Base-by-base conservation (phyloP, 139 green algal genomes). In the Chlamydomonas sphaeroides region DNA sequence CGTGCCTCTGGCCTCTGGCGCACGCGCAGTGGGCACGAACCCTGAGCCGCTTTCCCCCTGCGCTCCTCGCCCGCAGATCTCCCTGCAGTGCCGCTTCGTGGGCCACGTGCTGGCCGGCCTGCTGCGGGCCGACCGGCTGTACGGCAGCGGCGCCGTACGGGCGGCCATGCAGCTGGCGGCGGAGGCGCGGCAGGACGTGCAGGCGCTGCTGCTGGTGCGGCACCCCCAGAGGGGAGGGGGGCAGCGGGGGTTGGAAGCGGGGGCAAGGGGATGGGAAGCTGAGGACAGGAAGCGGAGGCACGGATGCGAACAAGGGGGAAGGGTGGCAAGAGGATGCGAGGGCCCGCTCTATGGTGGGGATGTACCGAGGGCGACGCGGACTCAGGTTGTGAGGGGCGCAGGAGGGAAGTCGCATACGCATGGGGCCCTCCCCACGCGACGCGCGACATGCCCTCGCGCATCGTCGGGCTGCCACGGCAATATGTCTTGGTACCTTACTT, bases 81-180 rank as follows among this genome's bases (percentile, higher is more conserved):
- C 39, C 39, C 73, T 84, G 78, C 53, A 84, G 45, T 87, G 81
- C 71, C 81, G 81, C 49, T 86, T 83, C 53, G 48, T 82, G 28
- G 63, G 48, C 56, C 65, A 87, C 74, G 62, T 87, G 53, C 65
- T 87, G 51, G 14, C 42, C 7, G 17, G 38, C 28, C 61, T 87
- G 32, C 65, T 79, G 45, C 36, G 67, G 14, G 73, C 82, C 14
- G 82, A 87, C 73, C 51, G 66, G 39, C 75, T 87, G 65, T 87
- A 84, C 65, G 35, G 30, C 42, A 30, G 45, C 36, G 76, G 76
- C 36, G 82, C 82, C 35, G 82, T 87, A 79, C 82, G 78, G 8
- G 82, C 82, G 4, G 65, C 82, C 35, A 79, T 79, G 65, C 65
- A 83, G 65, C 82, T 87, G 65, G 82, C 82, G 17, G 30, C 32